Base-by-base conservation (phyloP, 768 basidiomycete genomes). In the Lepiota subincarnata region DNA sequence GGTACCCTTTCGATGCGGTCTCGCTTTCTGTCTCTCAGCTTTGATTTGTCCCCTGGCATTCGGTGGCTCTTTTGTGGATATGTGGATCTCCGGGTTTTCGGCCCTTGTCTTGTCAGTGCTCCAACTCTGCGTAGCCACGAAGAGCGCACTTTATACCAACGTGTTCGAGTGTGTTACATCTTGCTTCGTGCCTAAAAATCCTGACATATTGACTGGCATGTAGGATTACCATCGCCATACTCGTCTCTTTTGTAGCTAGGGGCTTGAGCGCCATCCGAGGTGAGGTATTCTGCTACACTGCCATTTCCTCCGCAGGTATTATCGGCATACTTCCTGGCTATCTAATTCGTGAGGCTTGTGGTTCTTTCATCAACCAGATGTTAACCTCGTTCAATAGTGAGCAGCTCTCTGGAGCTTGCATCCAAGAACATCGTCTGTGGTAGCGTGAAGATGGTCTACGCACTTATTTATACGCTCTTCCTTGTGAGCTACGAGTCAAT, bases 311-410 rank as follows among this genome's bases (percentile, higher is more conserved):
- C 6, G 79, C 91, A 47, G 85, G 84, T 20, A 89, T 95, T 51
- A 89, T 95, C 28, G 84, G 89, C 35, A 92, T 96, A 56, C 78
- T 95, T 41, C 92, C 92, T n/a, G 92, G 90, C 1, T 94, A 87
- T 68, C 77, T 91, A 46, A 89, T 92, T 55, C 66, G 89, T 89
- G 64, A 55, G 85, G 71, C 10, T 41, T 37, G 39, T 37, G 2
- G n/a, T 16, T 31, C 40, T 16, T 38, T 18, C 31, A 44, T 11
- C 6, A 35, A 18, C 6, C 4, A 7, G 22, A 60, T 55, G 12
- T 37, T 59, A 20, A 43, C 34, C 31, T 47, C 54, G 16, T 60
- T 44, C 26, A 12, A 16, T 53, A 72, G 90, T 92, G 61, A 90
- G 83, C 59, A 88, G 88, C 62, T 89, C 89, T 19, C 74, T 92